A percentile compares a stretch with the other conserved stretches of the same genome.
Evolutionary conservation across 2,329 filamentous ascomycete genomes (phyloP).

Genomic region (Aquanectria penicillioides): DNA sequence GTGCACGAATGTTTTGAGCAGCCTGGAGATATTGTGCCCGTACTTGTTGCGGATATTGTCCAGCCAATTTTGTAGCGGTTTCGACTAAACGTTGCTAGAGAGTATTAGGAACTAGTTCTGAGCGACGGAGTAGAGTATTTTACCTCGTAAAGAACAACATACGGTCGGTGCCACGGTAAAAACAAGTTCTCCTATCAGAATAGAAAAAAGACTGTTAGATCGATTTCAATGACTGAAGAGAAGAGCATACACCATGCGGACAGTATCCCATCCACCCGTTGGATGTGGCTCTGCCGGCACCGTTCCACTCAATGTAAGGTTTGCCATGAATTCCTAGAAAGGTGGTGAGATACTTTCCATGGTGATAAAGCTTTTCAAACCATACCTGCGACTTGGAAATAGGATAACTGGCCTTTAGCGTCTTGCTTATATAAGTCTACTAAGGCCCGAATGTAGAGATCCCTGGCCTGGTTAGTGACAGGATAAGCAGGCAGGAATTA

Average conservation of each 20-base stretch:
- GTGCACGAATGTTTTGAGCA: slow-evolving; percentile 58
- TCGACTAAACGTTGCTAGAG: slow-evolving; percentile 5
- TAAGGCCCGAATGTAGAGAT: slow-evolving; percentile 61
- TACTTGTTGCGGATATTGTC: slow-evolving; percentile 49
- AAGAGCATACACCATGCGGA: slow-evolving; percentile 54
- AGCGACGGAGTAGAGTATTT: neutral
- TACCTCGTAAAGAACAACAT: slow-evolving; percentile 62
- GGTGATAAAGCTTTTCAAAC: neutral
- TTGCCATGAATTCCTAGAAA: slow-evolving; percentile 51
- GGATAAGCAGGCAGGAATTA: slow-evolving; percentile 11
- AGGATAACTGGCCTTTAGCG: slow-evolving; percentile 56
- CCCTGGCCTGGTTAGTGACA: slow-evolving; percentile 45
- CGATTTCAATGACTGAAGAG: neutral
- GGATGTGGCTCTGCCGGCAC: slow-evolving; percentile 44
- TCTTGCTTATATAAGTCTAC: slow-evolving; percentile 53
- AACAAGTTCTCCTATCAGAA: slow-evolving; percentile 57
- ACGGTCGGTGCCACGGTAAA: slow-evolving; percentile 66
- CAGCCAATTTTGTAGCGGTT: slow-evolving; percentile 6
- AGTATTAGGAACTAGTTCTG: neutral
- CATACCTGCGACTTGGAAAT: slow-evolving; percentile 60
- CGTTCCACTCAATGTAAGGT: slow-evolving; percentile 55
- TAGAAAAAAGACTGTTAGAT: too few relatives aligned
- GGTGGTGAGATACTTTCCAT: neutral
- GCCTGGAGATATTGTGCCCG: slow-evolving; percentile 53
- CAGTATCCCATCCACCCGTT: slow-evolving; percentile 55